Evolutionary conservation across 768 basidiomycete genomes (phyloP).

Genomic region (Hebeloma cylindrosporum): DNA sequence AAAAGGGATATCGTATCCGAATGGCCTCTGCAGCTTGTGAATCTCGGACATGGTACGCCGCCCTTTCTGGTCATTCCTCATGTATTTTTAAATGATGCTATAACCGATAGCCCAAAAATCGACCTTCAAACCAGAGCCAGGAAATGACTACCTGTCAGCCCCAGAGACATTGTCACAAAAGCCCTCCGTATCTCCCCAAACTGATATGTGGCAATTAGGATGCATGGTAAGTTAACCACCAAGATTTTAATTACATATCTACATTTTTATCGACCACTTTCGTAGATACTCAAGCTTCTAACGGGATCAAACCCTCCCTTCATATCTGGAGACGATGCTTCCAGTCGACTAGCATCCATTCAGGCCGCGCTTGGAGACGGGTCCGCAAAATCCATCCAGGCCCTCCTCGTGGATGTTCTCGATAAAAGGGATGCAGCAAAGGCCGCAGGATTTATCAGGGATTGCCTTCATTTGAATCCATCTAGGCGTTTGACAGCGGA

Average conservation of each 20-base stretch:
- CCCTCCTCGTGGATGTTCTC: neutral
- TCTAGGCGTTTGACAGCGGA: constrained; percentile 2
- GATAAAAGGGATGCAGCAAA: constrained; percentile 4
- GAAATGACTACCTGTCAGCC: constrained; percentile 11
- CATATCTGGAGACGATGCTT: too few relatives aligned
- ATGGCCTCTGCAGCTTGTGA: constrained; percentile 11
- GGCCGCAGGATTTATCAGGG: constrained; percentile 13
- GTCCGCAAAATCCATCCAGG: constrained; percentile 2
- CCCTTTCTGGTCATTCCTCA: neutral
- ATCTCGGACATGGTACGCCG: constrained; percentile 15
- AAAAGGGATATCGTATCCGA: constrained; percentile 12
- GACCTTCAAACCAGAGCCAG: constrained; percentile 9
- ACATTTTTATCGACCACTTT: neutral
- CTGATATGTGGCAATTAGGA: constrained; percentile 20
- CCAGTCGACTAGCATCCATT: too few relatives aligned
- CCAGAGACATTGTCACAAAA: too few relatives aligned
- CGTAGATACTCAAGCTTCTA: constrained; percentile 10
- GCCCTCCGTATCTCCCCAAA: too few relatives aligned
- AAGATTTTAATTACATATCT: too few relatives aligned
- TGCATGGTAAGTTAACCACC: too few relatives aligned
- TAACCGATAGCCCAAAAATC: constrained; percentile 11
- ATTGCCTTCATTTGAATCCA: constrained; percentile 13
- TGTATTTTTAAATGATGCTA: neutral
- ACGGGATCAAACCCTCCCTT: constrained; percentile 3
- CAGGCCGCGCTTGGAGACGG: too few relatives aligned